Conservation (phyloP, 352 stramenopile species). For the Globisporangium cederbergense region DNA sequence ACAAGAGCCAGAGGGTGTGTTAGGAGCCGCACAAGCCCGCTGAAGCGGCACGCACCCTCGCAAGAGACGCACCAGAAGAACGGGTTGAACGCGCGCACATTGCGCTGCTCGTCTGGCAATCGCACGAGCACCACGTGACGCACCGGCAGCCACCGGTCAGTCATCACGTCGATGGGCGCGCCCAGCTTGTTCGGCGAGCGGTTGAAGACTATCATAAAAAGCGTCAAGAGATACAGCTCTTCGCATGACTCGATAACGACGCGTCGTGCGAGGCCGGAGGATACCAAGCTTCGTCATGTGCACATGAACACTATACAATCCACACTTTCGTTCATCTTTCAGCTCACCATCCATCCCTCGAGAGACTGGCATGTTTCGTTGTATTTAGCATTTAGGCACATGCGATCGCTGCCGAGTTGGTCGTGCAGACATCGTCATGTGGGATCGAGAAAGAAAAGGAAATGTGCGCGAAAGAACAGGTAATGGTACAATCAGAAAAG, state of each 20-base stretch:
- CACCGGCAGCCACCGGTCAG: conserved; percentile 70
- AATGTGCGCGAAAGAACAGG: background rate
- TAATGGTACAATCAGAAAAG: conserved; percentile 12
- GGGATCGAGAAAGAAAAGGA: background rate
- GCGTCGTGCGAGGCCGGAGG: too few species aligned
- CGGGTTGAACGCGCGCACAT: conserved; percentile 64
- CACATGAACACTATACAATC: too few species aligned
- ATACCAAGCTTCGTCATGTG: too few species aligned
- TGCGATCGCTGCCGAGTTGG: background rate
- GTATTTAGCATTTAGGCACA: conserved; percentile 4
- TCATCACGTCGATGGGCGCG: conserved; percentile 78
- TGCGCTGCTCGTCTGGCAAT: conserved; percentile 6
- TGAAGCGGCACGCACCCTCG: too few species aligned
- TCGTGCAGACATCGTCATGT: background rate
- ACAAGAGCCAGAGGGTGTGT: too few species aligned
- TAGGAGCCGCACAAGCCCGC: too few species aligned
- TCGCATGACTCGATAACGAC: too few species aligned
- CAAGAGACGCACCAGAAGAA: conserved; percentile 53
- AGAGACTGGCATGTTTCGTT: background rate
- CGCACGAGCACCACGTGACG: conserved; percentile 27
- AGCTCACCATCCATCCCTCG: background rate
- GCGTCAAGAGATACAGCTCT: too few species aligned
- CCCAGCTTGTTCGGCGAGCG: conserved; percentile 59
- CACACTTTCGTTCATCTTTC: background rate
- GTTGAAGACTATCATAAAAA: too few species aligned